Conservation (phyloP, 176 grass and related monocot species). For the bread wheat (Triticum aestivum) region DNA sequence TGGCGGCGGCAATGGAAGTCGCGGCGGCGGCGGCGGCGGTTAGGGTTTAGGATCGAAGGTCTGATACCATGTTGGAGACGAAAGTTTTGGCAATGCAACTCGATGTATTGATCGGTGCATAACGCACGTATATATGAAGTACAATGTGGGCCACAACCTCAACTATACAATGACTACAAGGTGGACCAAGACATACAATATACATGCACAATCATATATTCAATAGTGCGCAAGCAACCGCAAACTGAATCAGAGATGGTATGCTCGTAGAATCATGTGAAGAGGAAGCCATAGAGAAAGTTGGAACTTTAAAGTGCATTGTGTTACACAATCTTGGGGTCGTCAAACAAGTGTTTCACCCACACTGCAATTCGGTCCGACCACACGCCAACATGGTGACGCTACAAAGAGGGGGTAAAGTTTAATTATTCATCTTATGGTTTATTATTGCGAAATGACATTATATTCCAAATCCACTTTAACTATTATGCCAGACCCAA, state of each 20-base stretch:
- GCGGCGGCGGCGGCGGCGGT: no score
- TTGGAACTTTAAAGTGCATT: not conserved
- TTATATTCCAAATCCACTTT: constrained; percentile 6
- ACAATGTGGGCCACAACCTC: no score
- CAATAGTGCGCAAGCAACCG: not conserved
- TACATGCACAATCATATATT: no score
- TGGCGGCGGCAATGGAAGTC: no score
- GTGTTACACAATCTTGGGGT: not conserved
- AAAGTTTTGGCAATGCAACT: no score
- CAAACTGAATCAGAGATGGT: no score
- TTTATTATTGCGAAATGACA: constrained; percentile 18
- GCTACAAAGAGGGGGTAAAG: not conserved
- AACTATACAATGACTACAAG: no score
- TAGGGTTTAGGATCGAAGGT: no score
- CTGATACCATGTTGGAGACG: no score
- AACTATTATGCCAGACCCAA: not conserved
- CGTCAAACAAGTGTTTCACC: not conserved
- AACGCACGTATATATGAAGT: no score
- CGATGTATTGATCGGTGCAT: no score
- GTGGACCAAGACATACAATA: no score
- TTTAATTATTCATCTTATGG: not conserved
- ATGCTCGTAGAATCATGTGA: not conserved
- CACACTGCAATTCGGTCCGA: not conserved
- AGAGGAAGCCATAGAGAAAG: not conserved
- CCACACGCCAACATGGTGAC: not conserved